Percentiles rank a stretch among this genome's conserved stretches.
Conservation (phyloP, 352 stramenopile species). For the Globisporangium takayamanum region DNA sequence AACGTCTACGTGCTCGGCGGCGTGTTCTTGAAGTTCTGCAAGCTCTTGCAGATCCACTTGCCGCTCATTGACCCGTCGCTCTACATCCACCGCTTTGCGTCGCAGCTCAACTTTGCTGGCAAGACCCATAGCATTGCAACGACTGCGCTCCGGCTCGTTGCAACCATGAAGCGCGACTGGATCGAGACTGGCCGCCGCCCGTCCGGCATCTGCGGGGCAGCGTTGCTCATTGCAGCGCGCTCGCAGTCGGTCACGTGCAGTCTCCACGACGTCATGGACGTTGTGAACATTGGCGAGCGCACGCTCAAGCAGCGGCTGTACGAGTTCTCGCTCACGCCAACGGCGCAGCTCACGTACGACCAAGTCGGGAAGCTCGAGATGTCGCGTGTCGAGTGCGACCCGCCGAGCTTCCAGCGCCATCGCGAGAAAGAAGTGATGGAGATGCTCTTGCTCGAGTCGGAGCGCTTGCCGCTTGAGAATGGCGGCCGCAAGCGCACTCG, state of each 20-base stretch:
- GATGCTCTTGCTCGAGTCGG: constrained; percentile 83
- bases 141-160: constrained; percentile 94
- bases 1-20: constrained; percentile 85
- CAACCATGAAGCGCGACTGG: constrained; percentile 98
- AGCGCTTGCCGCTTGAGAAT: constrained; percentile 54
- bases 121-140: constrained; percentile 91
- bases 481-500: constrained; percentile 19
- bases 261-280: constrained; percentile 81
- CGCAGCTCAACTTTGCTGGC: constrained; percentile 96
- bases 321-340: constrained; percentile 96
- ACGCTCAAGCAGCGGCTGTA: constrained; percentile 95
- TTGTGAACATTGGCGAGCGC: constrained; percentile 95
- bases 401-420: constrained; percentile 84
- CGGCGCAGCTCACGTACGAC: constrained; percentile 92
- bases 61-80: constrained; percentile 98
- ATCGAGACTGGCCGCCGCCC: constrained; percentile 96
- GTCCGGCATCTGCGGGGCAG: constrained; percentile 95
- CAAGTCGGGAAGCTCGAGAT: constrained; percentile 91
- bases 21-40: constrained; percentile 89
- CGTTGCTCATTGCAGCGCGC: constrained; percentile 94
- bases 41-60: constrained; percentile 94
- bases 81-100: constrained; percentile 98
- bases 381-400: constrained; percentile 82
- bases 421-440: constrained; percentile 88
- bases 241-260: constrained; percentile 92